Evolutionary conservation across 139 green algal species (phyloP).

Genomic region (Klebsormidium nitens): DNA sequence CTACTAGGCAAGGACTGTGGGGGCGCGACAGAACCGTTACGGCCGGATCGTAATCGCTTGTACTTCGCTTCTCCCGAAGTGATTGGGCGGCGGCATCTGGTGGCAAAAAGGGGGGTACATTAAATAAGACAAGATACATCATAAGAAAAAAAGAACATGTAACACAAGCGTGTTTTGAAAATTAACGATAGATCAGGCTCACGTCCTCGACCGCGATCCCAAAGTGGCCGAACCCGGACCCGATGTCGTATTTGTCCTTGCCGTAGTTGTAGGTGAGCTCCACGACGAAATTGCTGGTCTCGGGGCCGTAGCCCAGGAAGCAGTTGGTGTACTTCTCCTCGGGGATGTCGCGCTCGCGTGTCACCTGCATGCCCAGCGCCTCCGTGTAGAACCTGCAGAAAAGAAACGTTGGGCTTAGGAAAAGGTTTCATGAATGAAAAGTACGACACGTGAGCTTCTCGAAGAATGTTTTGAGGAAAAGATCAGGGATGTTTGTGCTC

Average conservation of each 20-base stretch:
- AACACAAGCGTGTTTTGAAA: neutral
- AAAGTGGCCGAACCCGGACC: slow-evolving; percentile 88
- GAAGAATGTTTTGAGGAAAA: too few relatives aligned
- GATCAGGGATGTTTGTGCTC: slow-evolving; percentile 70
- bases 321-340: slow-evolving; percentile 75
- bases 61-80: too few relatives aligned
- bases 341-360: slow-evolving; percentile 69
- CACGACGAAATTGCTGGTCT: slow-evolving; percentile 63
- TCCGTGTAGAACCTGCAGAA: slow-evolving; percentile 54
- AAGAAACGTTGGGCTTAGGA: neutral
- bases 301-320: slow-evolving; percentile 71
- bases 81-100: too few relatives aligned
- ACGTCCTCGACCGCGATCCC: slow-evolving; percentile 71
- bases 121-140: too few relatives aligned
- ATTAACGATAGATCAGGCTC: slow-evolving; percentile 35
- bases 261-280: slow-evolving; percentile 92
- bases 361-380: slow-evolving; percentile 50
- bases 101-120: too few relatives aligned
- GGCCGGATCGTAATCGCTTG: too few relatives aligned
- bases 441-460: too few relatives aligned
- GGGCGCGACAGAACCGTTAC: too few relatives aligned
- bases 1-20: too few relatives aligned
- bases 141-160: neutral
- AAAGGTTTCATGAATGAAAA: slow-evolving; percentile 10
- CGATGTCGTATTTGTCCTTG: slow-evolving; percentile 68